phyloP scores from a whole-genome alignment of 2,329 filamentous ascomycete genomes.

The Colletotrichum liaoningense region DNA sequence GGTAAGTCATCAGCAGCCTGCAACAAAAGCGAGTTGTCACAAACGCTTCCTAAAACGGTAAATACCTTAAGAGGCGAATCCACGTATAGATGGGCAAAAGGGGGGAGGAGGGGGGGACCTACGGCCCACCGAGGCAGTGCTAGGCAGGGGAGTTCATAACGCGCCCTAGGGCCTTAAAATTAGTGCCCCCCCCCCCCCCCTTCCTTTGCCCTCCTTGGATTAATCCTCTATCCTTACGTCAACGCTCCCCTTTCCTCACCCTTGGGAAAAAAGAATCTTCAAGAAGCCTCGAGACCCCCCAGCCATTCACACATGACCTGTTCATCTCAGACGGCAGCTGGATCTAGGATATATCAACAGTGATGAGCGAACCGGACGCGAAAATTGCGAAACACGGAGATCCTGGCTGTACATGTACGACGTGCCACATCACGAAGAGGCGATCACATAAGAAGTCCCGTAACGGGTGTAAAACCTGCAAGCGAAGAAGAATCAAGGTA shows the following conservation, averaged over 20 bases:
- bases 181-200: not conserved
- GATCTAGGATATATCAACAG: not conserved
- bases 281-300: not conserved
- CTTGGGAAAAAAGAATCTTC: not conserved
- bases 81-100: not conserved
- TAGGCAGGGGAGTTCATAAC: not conserved
- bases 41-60: not conserved
- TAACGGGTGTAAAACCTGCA: constrained; percentile 39
- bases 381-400: constrained; percentile 4
- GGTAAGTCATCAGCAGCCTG: too few species aligned
- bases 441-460: constrained; percentile 38
- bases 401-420: constrained; percentile 17
- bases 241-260: not conserved
- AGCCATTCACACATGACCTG: not conserved
- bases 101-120: not conserved
- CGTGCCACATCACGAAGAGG: constrained; percentile 21
- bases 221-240: not conserved
- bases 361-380: not conserved
- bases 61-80: not conserved
- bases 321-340: not conserved
- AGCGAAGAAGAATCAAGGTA: constrained; percentile 38
- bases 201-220: not conserved
- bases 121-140: constrained; percentile 8
- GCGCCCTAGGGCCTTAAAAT: not conserved
- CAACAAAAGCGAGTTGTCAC: too few species aligned